A percentile compares a stretch with the other conserved stretches of the same genome.
Evolutionary conservation across 352 stramenopile genomes (phyloP).

Genomic region (Pythium chondricola): DNA sequence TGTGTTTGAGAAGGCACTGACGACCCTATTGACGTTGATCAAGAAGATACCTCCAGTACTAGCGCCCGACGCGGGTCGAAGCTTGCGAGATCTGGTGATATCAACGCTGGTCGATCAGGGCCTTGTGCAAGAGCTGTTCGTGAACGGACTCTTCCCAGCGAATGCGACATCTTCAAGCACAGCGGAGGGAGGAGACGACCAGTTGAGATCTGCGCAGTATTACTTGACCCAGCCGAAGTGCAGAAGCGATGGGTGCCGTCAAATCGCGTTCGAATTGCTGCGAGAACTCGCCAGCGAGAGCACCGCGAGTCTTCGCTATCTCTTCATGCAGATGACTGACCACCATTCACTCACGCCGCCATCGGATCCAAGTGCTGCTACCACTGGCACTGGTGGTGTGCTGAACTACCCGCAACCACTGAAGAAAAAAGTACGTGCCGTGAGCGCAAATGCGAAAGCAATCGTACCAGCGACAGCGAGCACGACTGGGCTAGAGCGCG

Average conservation of each 20-base stretch:
- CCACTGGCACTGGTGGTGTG: too few relatives aligned
- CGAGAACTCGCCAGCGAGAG: slow-evolving; percentile 63
- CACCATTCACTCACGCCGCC: slow-evolving; percentile 69
- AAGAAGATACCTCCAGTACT: slow-evolving; percentile 28
- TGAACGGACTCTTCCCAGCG: slow-evolving; percentile 18
- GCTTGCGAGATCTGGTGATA: slow-evolving; percentile 17
- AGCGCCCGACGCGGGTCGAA: slow-evolving; percentile 28
- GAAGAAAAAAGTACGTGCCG: neutral
- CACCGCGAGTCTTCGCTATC: slow-evolving; percentile 43
- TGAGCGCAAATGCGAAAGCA: neutral
- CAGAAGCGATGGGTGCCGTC: slow-evolving; percentile 61
- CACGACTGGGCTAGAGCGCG: slow-evolving; percentile 32
- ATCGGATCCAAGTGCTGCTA: slow-evolving; percentile 19
- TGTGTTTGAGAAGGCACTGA: slow-evolving; percentile 15
- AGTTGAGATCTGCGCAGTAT: slow-evolving; percentile 44
- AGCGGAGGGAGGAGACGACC: slow-evolving; percentile 8
- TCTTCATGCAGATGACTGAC: slow-evolving; percentile 62
- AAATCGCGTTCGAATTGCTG: slow-evolving; percentile 77
- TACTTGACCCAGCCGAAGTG: slow-evolving; percentile 80
- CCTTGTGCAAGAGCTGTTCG: slow-evolving; percentile 22
- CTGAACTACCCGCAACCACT: neutral
- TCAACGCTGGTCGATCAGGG: slow-evolving; percentile 13
- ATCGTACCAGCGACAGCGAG: slow-evolving; percentile 9
- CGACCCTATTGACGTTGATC: slow-evolving; percentile 15
- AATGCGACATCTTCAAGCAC: slow-evolving; percentile 6